Evolutionary conservation across 352 stramenopile species (phyloP), one percentile per base, ranked within the genome.

Genomic region (Globisporangium uncinulatum): DNA sequence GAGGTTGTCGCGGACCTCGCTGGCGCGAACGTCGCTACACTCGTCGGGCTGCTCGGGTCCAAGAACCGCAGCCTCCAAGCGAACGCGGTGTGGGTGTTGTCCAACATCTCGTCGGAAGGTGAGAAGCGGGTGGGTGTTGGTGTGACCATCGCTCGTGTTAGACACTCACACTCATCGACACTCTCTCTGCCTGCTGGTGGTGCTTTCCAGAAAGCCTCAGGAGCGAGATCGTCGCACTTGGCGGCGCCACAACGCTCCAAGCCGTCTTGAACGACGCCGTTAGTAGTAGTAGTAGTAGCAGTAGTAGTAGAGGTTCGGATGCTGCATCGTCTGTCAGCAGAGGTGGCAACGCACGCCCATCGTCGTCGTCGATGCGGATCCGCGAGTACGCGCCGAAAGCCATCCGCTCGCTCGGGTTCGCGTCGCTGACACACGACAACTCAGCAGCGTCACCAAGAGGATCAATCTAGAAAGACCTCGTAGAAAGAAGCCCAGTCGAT

Each of bases 51-150:
- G 11, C 50, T 92, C 45, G 67, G 52, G 32, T 82, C 78, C 31
- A 80, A 70, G 55, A 86, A 74, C 37, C 47, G 65, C 5, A 75
- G 70, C 37, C 71, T 90, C 8, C 78, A 90, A 54, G 77, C 83
- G 21, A 87, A 89, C 50, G 73, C 76, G 15, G 83, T 89, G 3
- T 90, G 83, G 83, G 73, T 92, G 2, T 66, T 92, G 19, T 89
- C 79, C 13, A 92, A 92, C 44, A 75, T 90, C 19, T 87, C 71
- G 0, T 65, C 50, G 10, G 71, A 88, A 72, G 77, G 79, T 89
- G 54, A 58, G 59, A 44, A 19, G 8, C 34, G 34, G 10, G 34
- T 2, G 34, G 34, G 34, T 39, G 34, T 39, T 13, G 34, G 34
- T 39, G 34, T 39, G 34, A 13, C 5, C 3, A 39, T 1, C 34